A percentile compares a stretch with the other conserved stretches of the same genome.
These are phyloP conservation scores for Coccomyxa subellipsoidea DNA, from an alignment of 163 green algal genomes.

Conservation along the genomic window DNA sequence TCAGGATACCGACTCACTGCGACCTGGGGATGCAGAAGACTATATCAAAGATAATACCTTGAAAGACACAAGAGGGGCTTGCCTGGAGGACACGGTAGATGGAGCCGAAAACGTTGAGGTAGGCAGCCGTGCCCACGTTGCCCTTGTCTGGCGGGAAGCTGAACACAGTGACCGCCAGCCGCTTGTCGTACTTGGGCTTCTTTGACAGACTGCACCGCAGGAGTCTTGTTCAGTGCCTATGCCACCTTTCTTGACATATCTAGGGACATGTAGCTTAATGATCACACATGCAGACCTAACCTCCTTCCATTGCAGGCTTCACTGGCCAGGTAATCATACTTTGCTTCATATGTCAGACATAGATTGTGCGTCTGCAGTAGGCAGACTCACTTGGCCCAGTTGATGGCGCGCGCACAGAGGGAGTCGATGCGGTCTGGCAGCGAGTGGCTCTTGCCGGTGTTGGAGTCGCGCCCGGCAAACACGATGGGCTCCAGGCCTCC, in stretches of 20 bases:
- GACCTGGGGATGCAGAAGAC: too few relatives aligned
- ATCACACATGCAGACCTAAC: not conserved
- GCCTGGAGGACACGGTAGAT: constrained; percentile 85
- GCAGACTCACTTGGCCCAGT: constrained; percentile 74
- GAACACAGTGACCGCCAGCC: constrained; percentile 98
- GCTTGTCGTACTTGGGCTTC: constrained; percentile 93
- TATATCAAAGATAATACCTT: too few relatives aligned
- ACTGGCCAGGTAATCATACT: too few relatives aligned
- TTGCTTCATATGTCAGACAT: too few relatives aligned
- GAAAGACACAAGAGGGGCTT: too few relatives aligned
- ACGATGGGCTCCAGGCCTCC: constrained; percentile 97
- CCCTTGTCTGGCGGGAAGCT: constrained; percentile 98
- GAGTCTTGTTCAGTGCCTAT: not conserved
- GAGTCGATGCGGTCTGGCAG: constrained; percentile 91
- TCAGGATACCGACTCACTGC: too few relatives aligned
- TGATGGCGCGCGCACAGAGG: constrained; percentile 86
- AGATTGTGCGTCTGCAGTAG: too few relatives aligned
- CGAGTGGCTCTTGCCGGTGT: constrained; percentile 96
- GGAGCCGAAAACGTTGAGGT: constrained; percentile 99
- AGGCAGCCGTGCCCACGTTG: constrained; percentile 97
- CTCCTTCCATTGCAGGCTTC: too few relatives aligned
- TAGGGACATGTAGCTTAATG: not conserved
- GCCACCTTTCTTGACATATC: not conserved
- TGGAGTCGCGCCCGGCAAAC: constrained; percentile 95
- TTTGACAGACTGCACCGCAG: constrained; percentile 57